These are phyloP conservation scores for Candida nanaspora DNA, from an alignment of 805 yeast genomes.

Conservation along the genomic window DNA sequence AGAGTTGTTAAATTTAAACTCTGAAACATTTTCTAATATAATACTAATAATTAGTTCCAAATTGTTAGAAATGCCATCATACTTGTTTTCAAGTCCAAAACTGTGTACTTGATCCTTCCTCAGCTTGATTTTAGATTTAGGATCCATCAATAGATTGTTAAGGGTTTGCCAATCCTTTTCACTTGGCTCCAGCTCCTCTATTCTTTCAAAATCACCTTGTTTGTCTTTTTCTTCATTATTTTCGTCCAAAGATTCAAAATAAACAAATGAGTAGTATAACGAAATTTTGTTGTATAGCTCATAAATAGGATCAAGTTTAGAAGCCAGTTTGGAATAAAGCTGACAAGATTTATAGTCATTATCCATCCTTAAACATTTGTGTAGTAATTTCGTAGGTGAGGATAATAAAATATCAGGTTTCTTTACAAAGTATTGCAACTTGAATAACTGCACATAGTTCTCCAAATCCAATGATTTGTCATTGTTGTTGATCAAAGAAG, in stretches of 20 bases:
- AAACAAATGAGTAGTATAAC: slow-evolving; percentile 28
- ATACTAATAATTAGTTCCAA: slow-evolving; percentile 19
- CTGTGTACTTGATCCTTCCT: slow-evolving; percentile 9
- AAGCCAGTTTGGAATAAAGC: slow-evolving; percentile 42
- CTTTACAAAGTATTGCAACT: slow-evolving; percentile 21
- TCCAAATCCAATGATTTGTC: slow-evolving; percentile 13
- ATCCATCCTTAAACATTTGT: slow-evolving; percentile 67
- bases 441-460: slow-evolving; percentile 17
- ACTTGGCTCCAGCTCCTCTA: slow-evolving; percentile 31
- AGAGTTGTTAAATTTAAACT: slow-evolving; percentile 13
- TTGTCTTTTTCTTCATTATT: slow-evolving; percentile 10
- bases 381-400: slow-evolving; percentile 13
- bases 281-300: slow-evolving; percentile 39
- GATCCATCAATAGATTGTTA: slow-evolving; percentile 25
- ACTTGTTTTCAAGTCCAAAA: slow-evolving; percentile 5
- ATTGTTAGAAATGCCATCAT: slow-evolving; percentile 17
- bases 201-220: slow-evolving; percentile 17
- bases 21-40: slow-evolving; percentile 6
- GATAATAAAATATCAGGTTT: slow-evolving; percentile 7
- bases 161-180: slow-evolving; percentile 35
- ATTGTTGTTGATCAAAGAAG: slow-evolving; percentile 13
- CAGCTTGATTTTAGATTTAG: slow-evolving; percentile 12
- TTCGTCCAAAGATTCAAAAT: slow-evolving; percentile 25
- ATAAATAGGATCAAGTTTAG: slow-evolving; percentile 35
- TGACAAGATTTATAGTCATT: slow-evolving; percentile 65